Evolutionary conservation across 208 protist genomes (phyloP).

Genomic region (Trichomonas tenax): DNA sequence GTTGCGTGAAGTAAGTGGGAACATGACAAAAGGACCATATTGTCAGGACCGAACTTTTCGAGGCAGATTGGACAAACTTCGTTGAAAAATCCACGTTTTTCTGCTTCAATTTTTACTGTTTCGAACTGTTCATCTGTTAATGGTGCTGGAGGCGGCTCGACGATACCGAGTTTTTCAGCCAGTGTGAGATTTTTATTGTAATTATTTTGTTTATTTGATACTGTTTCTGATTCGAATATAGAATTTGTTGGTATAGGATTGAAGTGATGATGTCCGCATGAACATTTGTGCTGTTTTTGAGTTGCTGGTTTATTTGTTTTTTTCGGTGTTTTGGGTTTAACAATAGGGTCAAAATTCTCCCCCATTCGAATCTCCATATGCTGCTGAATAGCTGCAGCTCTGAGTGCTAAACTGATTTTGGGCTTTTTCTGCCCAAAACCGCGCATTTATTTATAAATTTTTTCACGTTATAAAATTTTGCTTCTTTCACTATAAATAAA

Average conservation of each 20-base stretch:
- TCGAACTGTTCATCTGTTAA: conserved; percentile 9
- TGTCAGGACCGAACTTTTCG: conserved; percentile 14
- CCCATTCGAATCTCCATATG: neutral
- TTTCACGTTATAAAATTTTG: too few species aligned
- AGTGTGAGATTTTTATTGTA: neutral
- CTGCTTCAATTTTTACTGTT: conserved; percentile 7
- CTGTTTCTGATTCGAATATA: conserved; percentile 11
- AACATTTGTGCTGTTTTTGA: neutral
- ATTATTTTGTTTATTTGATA: neutral
- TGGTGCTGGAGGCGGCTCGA: neutral
- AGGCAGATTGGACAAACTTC: neutral
- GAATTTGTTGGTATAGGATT: neutral
- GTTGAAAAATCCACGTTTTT: conserved; percentile 14
- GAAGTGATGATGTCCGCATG: neutral
- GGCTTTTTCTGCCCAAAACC: neutral
- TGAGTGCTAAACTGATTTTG: neutral
- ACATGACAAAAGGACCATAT: neutral
- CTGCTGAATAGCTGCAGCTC: neutral
- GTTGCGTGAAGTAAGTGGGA: neutral
- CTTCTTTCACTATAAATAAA: too few species aligned
- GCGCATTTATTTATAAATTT: too few species aligned
- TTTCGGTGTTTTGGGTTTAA: neutral
- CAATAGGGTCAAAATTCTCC: neutral
- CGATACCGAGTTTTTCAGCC: neutral
- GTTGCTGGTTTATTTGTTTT: neutral